Base-by-base conservation (phyloP, 2,329 filamentous ascomycete species). In the Grosmannia penicillata region DNA sequence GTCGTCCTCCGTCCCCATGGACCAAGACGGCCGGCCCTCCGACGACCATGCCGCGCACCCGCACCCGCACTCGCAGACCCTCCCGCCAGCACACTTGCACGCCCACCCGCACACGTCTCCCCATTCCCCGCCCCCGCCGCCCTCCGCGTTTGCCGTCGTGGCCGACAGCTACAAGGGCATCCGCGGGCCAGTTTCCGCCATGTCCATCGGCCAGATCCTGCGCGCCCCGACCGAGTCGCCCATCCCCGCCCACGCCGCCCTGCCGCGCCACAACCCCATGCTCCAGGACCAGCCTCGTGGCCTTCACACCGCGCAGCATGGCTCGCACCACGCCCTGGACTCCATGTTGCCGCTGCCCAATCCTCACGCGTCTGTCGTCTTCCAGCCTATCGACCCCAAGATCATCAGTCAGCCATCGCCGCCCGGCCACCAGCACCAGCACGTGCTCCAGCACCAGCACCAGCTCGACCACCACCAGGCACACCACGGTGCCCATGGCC, bases 331-430 rank as follows among this genome's bases (percentile, higher is more conserved):
- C 34, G 42, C 47, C 40, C 42, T 44, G n/a, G 40, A 44, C 34
- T 21, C 41, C 4, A 43, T 47, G 43, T 33, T 48, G 8, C 41
- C 43, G 8, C 31, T 47, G 19, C 45, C 46, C 18, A 42, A 48
- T 43, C 27, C 44, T 47, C 42, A 49, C 17, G 53, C 19, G 45
- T 55, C 18, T 40, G 53, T 3, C 13, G 50, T 51, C 26, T 55
- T 56, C 49, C 66, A 72, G 38, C 70, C 69, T 21, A 73, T 75
- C 51, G 70, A 75, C 49, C 70, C 70, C n/a, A 68, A 70, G 46
- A 72, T 74, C 38, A 72, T 73, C 47, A 64, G 59, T 33, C 62
- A 66, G 37, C 48, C 56, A 1, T 45, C 52, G 2, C 49, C 48
- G 19, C 50, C 53, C 27, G 49, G 53, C 22, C 47, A 38, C 9